Evolutionary conservation across 306 rosid species (phyloP), one percentile per base, ranked within the genome.

Genomic region (Sindora glabra): DNA sequence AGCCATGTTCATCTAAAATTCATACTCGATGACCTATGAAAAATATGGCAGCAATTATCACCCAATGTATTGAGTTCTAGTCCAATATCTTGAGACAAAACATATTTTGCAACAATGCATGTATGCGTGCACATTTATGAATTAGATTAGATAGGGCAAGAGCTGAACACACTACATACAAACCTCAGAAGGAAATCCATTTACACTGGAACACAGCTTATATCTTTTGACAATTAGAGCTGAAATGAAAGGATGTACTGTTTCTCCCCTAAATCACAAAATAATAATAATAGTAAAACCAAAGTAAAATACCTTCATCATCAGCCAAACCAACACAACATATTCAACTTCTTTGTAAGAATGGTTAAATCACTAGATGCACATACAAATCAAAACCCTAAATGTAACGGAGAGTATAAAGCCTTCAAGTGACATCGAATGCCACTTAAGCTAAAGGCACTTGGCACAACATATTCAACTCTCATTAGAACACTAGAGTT

Each of bases 101-200:
- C 6, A 22, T 13, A 19, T 27, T 2, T 19, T 3, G 34, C 21
- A 56, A 16, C 33, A 21, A 9, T n/a, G n/a, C n/a, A 1, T 21
- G 50, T 2, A n/a, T 17, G n/a, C n/a, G n/a, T n/a, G n/a, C n/a
- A n/a, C n/a, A 34, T 47, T 14, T 11, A 48, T 34, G 11, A 33
- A 34, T 32, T 12, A n/a, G n/a, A n/a, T n/a, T n/a, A 11, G 7
- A 18, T 24, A 47, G 16, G 15, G n/a, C 22, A 40, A 32, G 51
- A 3, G 12, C 16, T 56, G 12, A 19, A 53, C 13, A 14, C 6
- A 10, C 24, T 10, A 3, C 2, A 6, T 14, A 18, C 17, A 50
- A 47, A 86, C 94, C 97, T 82, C 74, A 10, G 56, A 18, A 7
- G 85, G 17, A 50, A 90, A 84, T 42, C 89, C 97, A 53, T 77